Conservation (phyloP, 257 asterid species). For the Plantago elongata region DNA sequence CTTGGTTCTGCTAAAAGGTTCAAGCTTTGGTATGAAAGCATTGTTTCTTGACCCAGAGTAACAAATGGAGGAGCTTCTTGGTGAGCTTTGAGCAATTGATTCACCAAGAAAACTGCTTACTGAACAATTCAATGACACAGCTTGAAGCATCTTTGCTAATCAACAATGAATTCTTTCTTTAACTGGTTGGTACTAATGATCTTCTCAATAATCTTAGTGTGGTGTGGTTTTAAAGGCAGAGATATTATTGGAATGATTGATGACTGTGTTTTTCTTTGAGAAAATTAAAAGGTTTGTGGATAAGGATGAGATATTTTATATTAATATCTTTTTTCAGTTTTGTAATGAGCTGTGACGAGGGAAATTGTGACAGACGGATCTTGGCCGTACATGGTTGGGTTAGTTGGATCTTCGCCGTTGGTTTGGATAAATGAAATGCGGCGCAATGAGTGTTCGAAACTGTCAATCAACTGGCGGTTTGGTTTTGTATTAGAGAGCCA, state of each 20-base stretch:
- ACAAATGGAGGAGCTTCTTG: constrained; percentile 26
- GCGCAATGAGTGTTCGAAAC: constrained; percentile 8
- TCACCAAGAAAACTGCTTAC: constrained; percentile 25
- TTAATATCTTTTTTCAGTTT: not conserved
- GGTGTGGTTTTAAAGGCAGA: not conserved
- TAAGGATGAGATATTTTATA: constrained; percentile 51
- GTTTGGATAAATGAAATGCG: constrained; percentile 17
- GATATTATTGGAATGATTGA: not conserved
- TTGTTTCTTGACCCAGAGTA: constrained; percentile 51
- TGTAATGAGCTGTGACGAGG: not conserved
- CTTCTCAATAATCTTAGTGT: not conserved
- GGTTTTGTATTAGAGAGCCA: too few species aligned
- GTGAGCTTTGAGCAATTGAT: constrained; percentile 22
- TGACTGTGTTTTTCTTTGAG: not conserved
- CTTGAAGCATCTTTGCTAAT: constrained; percentile 35
- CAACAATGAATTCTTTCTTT: not conserved
- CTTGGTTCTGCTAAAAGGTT: constrained; percentile 84
- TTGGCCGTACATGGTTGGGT: constrained; percentile 19
- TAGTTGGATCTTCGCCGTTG: not conserved
- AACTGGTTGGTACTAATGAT: not conserved
- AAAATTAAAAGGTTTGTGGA: constrained; percentile 24
- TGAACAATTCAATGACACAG: constrained; percentile 36
- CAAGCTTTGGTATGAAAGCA: constrained; percentile 65
- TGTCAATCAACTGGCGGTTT: constrained; percentile 9
- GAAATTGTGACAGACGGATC: constrained; percentile 16